Evolutionary conservation across 768 basidiomycete genomes (phyloP).

Genomic region (Cytidiella melzeri): DNA sequence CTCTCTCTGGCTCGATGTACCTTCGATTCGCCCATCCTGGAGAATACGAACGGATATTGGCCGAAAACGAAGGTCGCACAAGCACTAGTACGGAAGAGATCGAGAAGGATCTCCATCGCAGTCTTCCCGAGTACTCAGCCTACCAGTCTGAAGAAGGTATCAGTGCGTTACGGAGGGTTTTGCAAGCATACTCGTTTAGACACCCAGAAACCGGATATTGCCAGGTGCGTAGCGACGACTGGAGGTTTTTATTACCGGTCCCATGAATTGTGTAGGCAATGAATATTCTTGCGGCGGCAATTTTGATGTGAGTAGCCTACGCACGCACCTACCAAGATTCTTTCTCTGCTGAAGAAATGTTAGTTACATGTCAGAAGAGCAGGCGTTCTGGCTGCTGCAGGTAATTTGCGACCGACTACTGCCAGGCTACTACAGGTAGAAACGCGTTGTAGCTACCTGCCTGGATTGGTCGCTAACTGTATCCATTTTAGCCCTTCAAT

Average conservation of each 20-base stretch:
- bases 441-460: conserved; percentile 5
- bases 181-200: conserved; percentile 93
- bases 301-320: conserved; percentile 62
- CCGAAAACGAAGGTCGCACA: conserved; percentile 70
- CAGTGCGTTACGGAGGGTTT: conserved; percentile 72
- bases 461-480: conserved; percentile 8
- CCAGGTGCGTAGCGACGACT: conserved; percentile 46
- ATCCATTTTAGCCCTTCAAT: conserved; percentile 79
- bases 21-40: conserved; percentile 86
- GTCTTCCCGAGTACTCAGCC: conserved; percentile 93
- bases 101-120: conserved; percentile 95
- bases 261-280: conserved; percentile 56
- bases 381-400: conserved; percentile 95
- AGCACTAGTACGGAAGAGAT: conserved; percentile 96
- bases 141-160: conserved; percentile 92
- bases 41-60: conserved; percentile 67
- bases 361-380: conserved; percentile 99
- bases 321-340: too few species aligned
- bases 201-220: conserved; percentile 95
- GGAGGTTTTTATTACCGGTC: background rate
- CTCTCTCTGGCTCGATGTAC: conserved; percentile 88
- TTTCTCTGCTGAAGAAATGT: too few species aligned
- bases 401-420: conserved; percentile 91
- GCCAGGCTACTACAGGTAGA: conserved; percentile 95
- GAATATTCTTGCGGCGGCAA: conserved; percentile 96